A percentile compares a stretch with the other conserved stretches of the same genome.
These are phyloP conservation scores for Vigna trinervia DNA, from an alignment of 306 rosid genomes.

Conservation along the genomic window DNA sequence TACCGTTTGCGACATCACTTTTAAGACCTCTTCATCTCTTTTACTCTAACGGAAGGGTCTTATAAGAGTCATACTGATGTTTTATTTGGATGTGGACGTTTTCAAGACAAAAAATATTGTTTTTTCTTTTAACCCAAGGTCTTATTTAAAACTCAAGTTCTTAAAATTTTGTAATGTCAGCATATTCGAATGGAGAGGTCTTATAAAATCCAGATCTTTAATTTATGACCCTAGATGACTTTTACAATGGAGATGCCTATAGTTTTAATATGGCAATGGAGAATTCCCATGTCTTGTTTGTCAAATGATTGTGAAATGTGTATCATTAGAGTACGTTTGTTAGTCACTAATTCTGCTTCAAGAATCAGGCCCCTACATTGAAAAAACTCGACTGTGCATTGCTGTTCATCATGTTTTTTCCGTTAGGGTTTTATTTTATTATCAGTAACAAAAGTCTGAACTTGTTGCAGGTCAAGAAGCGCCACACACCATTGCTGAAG, in stretches of 20 bases:
- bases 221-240: too few relatives aligned
- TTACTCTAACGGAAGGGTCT: too few relatives aligned
- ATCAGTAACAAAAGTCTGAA: conserved; percentile 45
- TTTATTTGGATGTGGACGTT: too few relatives aligned
- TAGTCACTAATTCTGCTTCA: conserved; percentile 30
- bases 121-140: too few relatives aligned
- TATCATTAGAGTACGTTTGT: conserved; percentile 9
- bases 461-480: conserved; percentile 76
- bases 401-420: neutral
- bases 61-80: too few relatives aligned
- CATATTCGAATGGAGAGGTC: too few relatives aligned
- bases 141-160: too few relatives aligned
- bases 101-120: too few relatives aligned
- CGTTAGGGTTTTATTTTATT: neutral
- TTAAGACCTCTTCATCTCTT: too few relatives aligned
- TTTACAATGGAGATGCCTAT: neutral
- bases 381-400: conserved; percentile 23
- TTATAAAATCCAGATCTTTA: too few relatives aligned
- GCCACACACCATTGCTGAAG: conserved; percentile 85
- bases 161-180: too few relatives aligned
- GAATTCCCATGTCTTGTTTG: conserved; percentile 30
- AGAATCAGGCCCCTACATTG: conserved; percentile 19
- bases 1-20: too few relatives aligned
- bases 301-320: conserved; percentile 12
- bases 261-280: conserved; percentile 25